Evolutionary conservation across 148 eudicot species (phyloP), one percentile per base, ranked within the genome.

Genomic region (Vaccinium macrocarpon): DNA sequence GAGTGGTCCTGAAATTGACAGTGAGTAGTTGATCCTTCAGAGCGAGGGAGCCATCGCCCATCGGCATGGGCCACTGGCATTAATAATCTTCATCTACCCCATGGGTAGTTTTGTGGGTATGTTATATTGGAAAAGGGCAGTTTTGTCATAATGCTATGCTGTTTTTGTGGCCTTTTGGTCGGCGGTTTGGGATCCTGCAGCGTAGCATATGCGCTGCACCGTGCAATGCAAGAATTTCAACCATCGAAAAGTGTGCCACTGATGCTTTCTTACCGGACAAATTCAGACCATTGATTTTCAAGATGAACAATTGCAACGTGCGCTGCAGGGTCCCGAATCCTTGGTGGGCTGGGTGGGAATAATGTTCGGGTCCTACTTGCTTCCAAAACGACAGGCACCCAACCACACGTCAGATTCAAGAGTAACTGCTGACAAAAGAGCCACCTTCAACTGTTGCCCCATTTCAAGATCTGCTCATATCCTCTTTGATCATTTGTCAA

Each of bases 391-490:
- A 90, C 87, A 84, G 86, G 85, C 88, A 88, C 81, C 46, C 85
- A 88, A 35, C 38, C 38, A 35, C 38, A 35, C 87, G 90, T 90
- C 85, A 88, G 86, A 88, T 88, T 83, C 66, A 51, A 76, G 49
- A 53, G 76, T 81, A 87, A 35, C 13, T 82, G 92, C 38, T 35
- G 38, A 86, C 88, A 90, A 87, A 88, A 51, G 64, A 32, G 84
- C 73, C 80, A 86, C 42, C 62, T 61, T 84, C 87, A 84, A 87
- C 48, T 55, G 23, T 85, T 85, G 85, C 87, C 93, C 94, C 89
- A 88, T 89, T 85, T 75, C 68, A 83, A 88, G 92, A 93, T 93
- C 86, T 90, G 51, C 87, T 82, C 82, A 79, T 83, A 93, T 93
- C 86, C 85, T 88, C 84, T 81, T 91, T 92, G 86, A 94, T 83